A percentile compares a stretch with the other conserved stretches of the same genome.
These are phyloP conservation scores for Hericium rajendrae DNA, from an alignment of 768 basidiomycete species.

Conservation along the genomic window DNA sequence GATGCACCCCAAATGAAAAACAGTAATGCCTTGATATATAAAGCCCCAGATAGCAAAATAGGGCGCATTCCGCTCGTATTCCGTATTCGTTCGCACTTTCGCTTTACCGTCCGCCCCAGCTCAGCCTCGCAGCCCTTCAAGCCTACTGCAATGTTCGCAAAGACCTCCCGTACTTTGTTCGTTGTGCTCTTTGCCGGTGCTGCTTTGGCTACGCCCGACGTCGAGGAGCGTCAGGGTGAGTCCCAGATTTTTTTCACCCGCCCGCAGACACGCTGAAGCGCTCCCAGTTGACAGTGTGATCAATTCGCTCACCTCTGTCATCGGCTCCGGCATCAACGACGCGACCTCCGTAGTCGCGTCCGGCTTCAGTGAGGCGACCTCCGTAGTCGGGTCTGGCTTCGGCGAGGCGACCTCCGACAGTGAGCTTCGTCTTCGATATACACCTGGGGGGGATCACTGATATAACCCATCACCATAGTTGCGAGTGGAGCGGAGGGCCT, in stretches of 20 bases:
- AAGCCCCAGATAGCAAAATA: neutral
- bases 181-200: neutral
- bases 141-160: neutral
- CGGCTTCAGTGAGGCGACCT: neutral
- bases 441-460: neutral
- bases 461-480: neutral
- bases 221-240: neutral
- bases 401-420: neutral
- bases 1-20: neutral
- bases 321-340: neutral
- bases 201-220: neutral
- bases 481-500: neutral
- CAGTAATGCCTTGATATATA: neutral
- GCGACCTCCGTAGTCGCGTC: neutral
- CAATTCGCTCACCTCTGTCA: conserved; percentile 6
- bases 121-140: neutral
- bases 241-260: neutral
- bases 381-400: conserved; percentile 1
- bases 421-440: neutral
- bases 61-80: neutral
- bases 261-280: too few species aligned
- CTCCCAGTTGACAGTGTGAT: neutral
- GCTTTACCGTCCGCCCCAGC: neutral
- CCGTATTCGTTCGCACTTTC: neutral
- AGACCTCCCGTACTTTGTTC: neutral